Evolutionary conservation across 345 rosid genomes (phyloP), one percentile per base, ranked within the genome.

Genomic region (Brassica nigra): DNA sequence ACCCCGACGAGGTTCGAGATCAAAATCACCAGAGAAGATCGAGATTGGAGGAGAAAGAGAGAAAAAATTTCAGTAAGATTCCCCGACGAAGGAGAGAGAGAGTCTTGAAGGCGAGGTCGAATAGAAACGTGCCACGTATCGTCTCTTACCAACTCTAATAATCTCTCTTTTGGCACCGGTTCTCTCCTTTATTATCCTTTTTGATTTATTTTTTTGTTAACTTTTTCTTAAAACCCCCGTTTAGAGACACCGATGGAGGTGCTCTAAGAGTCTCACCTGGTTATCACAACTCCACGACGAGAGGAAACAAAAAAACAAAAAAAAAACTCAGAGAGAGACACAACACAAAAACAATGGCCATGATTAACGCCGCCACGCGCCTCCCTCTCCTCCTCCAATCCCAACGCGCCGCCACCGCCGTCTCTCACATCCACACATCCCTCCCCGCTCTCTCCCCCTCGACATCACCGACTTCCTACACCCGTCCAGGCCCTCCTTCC

Each of bases 281-380:
- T 59, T 73, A 37, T 18, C 49, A 30, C 68, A 72, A 66, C 73
- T 66, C 77, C 77, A 79, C 77, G 82, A 58, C 64, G 75, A 70
- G 54, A 61, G 12, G 16, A 8, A 34, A 33, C 6, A 33, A 9
- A 42, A 9, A 10, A 42, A 23, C 27, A 3, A 27, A 57, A 47
- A 52, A 0, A 16, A 44, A 37, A 15, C 42, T 47, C 31, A 29
- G 10, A 39, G 16, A 52, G 33, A 68, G 8, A 31, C 44, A 37
- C 44, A 37, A 37, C 44, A 33, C 52, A 73, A 49, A 23, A 75
- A n/a, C 5, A 58, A 91, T 93, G 98, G 92, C 98, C 18, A 78
- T 89, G 76, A 81, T 90, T 77, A 86, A 83, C 86, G 66, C 88
- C 68, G 92, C 88, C 79, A 81, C 89, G 58, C 95, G 97, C 84